A percentile compares a stretch with the other conserved stretches of the same genome.
Evolutionary conservation across 306 rosid species (phyloP).

Genomic region (Canavalia ensiformis): DNA sequence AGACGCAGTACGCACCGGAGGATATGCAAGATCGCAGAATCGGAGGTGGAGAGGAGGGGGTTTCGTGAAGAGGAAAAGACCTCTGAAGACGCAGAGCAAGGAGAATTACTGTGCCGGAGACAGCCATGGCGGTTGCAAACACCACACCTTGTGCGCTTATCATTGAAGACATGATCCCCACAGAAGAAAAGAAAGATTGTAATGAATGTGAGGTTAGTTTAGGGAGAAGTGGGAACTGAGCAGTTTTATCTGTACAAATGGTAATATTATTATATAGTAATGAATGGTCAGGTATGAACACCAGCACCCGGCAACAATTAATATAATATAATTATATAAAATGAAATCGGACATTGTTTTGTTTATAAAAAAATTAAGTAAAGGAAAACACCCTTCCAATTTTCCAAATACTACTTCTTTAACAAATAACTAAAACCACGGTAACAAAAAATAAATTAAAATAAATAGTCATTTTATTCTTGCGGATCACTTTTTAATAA

Average conservation of each 20-base stretch:
- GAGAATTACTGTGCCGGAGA: conserved; percentile 93
- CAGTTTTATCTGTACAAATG: conserved; percentile 4
- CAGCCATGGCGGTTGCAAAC: conserved; percentile 97
- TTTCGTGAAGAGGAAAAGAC: conserved; percentile 47
- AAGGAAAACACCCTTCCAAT: background rate
- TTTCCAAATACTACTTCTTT: background rate
- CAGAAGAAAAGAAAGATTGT: background rate
- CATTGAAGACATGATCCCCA: conserved; percentile 62
- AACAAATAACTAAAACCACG: background rate
- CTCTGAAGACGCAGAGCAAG: conserved; percentile 84
- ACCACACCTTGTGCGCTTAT: conserved; percentile 82
- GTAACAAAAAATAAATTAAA: background rate
- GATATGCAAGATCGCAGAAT: conserved; percentile 83
- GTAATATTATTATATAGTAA: conserved; percentile 18
- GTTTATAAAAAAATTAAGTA: background rate
- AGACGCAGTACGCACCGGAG: conserved; percentile 63
- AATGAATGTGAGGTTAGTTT: conserved; percentile 8
- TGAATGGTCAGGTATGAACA: background rate
- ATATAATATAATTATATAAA: background rate
- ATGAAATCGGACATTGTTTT: background rate
- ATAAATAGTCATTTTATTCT: too few relatives aligned
- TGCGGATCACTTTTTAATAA: too few relatives aligned
- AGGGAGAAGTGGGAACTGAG: conserved; percentile 33
- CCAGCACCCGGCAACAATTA: background rate
- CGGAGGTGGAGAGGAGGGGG: conserved; percentile 52